Base-by-base conservation (phyloP, 805 yeast species). In the Danielia reshetovae region DNA sequence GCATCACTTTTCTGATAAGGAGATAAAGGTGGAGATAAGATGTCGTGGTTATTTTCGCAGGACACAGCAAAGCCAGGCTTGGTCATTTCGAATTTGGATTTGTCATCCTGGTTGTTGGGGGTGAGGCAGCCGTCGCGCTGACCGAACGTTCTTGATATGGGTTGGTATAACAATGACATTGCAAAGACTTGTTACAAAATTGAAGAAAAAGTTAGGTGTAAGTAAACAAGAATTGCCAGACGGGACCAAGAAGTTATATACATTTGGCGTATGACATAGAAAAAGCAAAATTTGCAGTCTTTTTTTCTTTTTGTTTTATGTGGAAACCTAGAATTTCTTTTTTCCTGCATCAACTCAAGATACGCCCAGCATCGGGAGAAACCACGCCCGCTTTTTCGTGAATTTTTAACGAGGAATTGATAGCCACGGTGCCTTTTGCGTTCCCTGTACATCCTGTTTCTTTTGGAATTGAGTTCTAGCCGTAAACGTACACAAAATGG, bases 61-160 rank as follows among this genome's bases (percentile, higher is more conserved):
- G 10, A 5, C 1, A 19, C 30, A 7, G 11, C 32, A 15, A 22
- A 21, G 3, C n/a, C n/a, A n/a, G 26, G 14, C 14, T 29, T 29
- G 12, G 22, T 11, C 22, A 19, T n/a, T n/a, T n/a, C 22, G 22
- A 19, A 19, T 19, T 9, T 19, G 27, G 25, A 16, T 30, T 21
- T 30, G 34, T 45, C 48, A 16, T 17, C 33, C 32, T 49, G 49
- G 24, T 43, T 38, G 37, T 42, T 51, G 24, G 64, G 65, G 1
- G 65, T 60, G 25, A 59, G 48, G 42, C 64, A 58, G 18, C 65
- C 65, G 16, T 53, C 59, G 35, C 62, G 50, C 38, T 45, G 56
- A 36, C 48, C 52, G 30, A 50, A 39, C 5, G 59, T 48, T 35
- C 59, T 49, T 4, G 63, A 46, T 32, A 56, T 38, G 29, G 68